phyloP scores from a whole-genome alignment of 495 filamentous ascomycete species.

The Bombardia bombarda region DNA sequence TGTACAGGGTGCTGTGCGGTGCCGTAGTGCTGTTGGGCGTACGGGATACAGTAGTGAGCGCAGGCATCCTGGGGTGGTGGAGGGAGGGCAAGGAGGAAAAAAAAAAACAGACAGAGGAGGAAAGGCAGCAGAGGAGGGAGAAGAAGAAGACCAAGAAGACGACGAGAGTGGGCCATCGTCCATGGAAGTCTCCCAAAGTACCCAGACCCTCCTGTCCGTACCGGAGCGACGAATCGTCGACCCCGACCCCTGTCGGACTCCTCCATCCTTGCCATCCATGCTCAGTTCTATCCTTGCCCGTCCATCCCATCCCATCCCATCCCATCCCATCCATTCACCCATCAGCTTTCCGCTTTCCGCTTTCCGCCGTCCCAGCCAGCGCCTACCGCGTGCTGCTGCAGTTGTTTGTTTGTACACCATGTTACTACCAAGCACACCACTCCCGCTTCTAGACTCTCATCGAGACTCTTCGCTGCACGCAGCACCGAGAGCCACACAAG shows the following conservation, averaged over 20 bases:
- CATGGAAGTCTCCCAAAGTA: no score
- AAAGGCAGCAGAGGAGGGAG: no score
- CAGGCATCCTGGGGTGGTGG: no score
- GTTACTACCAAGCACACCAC: slow-evolving; percentile 1
- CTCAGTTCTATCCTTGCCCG: neutral
- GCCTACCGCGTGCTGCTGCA: slow-evolving; percentile 8
- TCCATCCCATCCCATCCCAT: neutral
- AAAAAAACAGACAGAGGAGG: no score
- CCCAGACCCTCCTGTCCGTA: no score
- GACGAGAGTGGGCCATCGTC: no score
- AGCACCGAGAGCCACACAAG: neutral
- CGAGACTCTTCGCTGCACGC: neutral
- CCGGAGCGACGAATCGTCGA: no score
- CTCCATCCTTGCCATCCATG: neutral
- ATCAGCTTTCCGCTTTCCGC: slow-evolving; percentile 5
- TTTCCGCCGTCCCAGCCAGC: slow-evolving; percentile 4
- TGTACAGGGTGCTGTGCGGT: no score
- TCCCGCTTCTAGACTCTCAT: neutral
- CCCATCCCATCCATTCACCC: neutral
- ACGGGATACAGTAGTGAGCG: no score
- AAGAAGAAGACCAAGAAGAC: no score
- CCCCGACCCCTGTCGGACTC: neutral
- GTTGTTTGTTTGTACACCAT: no score
- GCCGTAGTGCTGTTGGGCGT: slow-evolving; percentile 2
- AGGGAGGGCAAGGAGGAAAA: no score